phyloP scores from a whole-genome alignment of 179 eudicot species.

The Beta lomatogona region DNA sequence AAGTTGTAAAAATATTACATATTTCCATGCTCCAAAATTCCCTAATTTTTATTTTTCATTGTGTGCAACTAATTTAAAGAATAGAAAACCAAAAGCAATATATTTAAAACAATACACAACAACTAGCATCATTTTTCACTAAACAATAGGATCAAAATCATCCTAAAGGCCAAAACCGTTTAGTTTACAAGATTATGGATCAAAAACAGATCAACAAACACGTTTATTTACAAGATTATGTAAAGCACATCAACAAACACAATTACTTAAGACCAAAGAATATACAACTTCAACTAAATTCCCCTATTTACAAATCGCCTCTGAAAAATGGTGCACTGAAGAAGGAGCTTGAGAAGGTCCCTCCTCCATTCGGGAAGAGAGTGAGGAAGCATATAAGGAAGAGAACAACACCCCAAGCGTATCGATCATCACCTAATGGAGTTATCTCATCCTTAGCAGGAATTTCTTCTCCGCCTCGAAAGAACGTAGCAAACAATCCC shows the following conservation, averaged over 20 bases:
- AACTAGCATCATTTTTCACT: not conserved
- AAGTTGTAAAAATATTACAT: no score
- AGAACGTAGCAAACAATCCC: slow-evolving; percentile 92
- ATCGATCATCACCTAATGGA: slow-evolving; percentile 76
- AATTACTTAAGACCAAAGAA: not conserved
- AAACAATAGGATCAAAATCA: not conserved
- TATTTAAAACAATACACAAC: not conserved
- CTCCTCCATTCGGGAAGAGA: slow-evolving; percentile 92
- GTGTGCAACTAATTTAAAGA: not conserved
- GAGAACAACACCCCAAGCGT: slow-evolving; percentile 83
- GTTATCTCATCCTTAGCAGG: slow-evolving; percentile 94
- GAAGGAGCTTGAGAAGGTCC: slow-evolving; percentile 75
- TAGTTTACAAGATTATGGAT: slow-evolving; percentile 7
- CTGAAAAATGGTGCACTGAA: slow-evolving; percentile 71
- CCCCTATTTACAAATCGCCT: slow-evolving; percentile 49
- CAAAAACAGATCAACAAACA: not conserved
- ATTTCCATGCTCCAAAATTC: not conserved
- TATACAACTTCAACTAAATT: slow-evolving; percentile 18
- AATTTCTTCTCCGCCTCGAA: slow-evolving; percentile 93
- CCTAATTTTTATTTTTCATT: no score
- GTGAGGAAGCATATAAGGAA: slow-evolving; percentile 85
- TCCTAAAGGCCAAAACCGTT: not conserved
- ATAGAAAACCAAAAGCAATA: not conserved
- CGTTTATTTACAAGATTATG: not conserved
- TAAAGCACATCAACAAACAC: not conserved